These are phyloP conservation scores for Fraxinus xanthoxyloides DNA, from an alignment of 305 asterid species.

Conservation along the genomic window DNA sequence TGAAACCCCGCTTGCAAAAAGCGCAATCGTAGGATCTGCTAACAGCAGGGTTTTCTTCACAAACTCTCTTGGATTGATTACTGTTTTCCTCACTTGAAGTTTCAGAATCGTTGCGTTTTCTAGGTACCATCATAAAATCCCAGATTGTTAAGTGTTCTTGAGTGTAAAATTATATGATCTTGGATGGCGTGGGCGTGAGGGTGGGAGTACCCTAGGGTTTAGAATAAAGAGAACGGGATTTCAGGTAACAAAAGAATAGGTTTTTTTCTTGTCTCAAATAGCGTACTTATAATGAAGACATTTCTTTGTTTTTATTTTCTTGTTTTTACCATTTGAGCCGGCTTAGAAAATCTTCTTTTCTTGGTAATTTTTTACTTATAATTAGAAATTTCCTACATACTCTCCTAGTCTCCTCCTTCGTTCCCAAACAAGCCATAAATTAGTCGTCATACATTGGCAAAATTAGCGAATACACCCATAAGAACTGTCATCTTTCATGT, in stretches of 20 bases:
- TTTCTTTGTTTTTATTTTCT: background rate
- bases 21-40: slow-evolving; percentile 62
- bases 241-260: background rate
- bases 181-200: background rate
- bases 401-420: background rate
- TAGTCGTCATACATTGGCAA: background rate
- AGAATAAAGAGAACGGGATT: background rate
- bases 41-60: slow-evolving; percentile 27
- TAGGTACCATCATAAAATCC: slow-evolving; percentile 18
- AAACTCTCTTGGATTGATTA: slow-evolving; percentile 1
- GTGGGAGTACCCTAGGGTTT: background rate
- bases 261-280: background rate
- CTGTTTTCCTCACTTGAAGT: slow-evolving; percentile 19
- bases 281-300: background rate
- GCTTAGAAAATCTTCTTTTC: background rate
- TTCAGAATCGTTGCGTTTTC: slow-evolving; percentile 19
- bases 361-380: background rate
- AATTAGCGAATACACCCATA: background rate
- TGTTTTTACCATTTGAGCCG: background rate
- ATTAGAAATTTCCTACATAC: background rate
- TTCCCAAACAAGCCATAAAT: background rate
- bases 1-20: slow-evolving; percentile 71
- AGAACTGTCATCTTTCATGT: background rate
- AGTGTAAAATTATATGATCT: background rate
- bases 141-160: background rate